Conservation (phyloP, 495 filamentous ascomycete species). For the Margaritispora aquatica region DNA sequence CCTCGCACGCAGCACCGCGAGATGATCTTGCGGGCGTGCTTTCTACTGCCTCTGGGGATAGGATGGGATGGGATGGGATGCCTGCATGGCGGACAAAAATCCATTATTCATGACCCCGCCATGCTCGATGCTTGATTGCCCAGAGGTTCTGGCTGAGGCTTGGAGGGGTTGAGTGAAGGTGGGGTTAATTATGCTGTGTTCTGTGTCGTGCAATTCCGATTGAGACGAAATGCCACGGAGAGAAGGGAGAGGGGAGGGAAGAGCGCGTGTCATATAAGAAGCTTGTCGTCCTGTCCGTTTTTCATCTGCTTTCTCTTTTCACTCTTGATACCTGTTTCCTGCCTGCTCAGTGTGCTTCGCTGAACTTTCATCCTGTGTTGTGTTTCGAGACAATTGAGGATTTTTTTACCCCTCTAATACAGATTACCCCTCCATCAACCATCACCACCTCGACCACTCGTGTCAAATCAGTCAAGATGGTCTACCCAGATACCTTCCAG, state of each 20-base stretch:
- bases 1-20: neutral
- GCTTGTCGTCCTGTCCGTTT: neutral
- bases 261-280: neutral
- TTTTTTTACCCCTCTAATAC: neutral
- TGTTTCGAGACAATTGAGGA: neutral
- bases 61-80: too few species aligned
- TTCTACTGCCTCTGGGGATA: neutral
- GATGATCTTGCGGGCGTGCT: neutral
- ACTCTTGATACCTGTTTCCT: neutral
- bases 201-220: neutral
- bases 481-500: slow-evolving; percentile 29
- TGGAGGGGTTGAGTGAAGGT: too few species aligned
- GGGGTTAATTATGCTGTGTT: too few species aligned
- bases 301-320: slow-evolving; percentile 1
- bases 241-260: neutral
- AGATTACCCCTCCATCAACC: neutral
- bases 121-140: too few species aligned
- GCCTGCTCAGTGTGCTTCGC: too few species aligned
- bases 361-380: neutral
- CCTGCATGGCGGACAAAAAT: neutral
- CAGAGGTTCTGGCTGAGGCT: too few species aligned
- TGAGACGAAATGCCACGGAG: neutral
- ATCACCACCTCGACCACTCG: too few species aligned
- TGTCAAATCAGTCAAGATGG: slow-evolving; percentile 14
- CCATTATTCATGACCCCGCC: neutral